Percentiles rank a stretch among this genome's conserved stretches.
phyloP scores from a whole-genome alignment of 345 rosid species.

The Gossypioides kirkii region DNA sequence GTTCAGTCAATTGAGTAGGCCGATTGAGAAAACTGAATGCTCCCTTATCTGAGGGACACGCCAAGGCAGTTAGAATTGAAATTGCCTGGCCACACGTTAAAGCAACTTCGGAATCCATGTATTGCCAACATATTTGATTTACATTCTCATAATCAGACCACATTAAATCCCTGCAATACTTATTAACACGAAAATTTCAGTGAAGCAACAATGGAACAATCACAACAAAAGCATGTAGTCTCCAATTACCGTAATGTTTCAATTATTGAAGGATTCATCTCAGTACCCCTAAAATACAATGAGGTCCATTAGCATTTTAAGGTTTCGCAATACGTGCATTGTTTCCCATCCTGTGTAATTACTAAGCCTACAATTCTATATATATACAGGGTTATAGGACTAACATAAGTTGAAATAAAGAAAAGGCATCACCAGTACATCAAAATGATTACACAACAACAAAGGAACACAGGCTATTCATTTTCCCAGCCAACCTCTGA shows the following conservation, averaged over 20 bases:
- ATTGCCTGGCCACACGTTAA: not conserved
- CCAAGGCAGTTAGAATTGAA: not conserved
- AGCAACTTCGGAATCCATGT: not conserved
- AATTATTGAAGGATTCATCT: not conserved
- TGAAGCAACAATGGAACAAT: not conserved
- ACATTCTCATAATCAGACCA: not conserved
- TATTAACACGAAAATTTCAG: not conserved
- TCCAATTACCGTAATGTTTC: not conserved
- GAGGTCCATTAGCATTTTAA: not conserved
- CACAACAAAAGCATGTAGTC: not conserved
- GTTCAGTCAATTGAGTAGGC: too few species aligned
- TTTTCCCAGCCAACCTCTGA: not conserved
- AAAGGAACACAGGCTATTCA: not conserved
- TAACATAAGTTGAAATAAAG: not conserved
- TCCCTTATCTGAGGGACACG: too few species aligned
- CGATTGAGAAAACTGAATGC: too few species aligned
- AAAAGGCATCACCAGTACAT: not conserved
- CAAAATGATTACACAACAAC: constrained; percentile 8
- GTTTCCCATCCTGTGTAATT: too few species aligned
- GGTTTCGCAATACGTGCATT: not conserved
- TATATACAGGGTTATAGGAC: not conserved
- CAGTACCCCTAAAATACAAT: not conserved
- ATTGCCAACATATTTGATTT: not conserved
- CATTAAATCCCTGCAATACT: not conserved
- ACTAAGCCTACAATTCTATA: not conserved